Evolutionary conservation across 768 basidiomycete genomes (phyloP).

Genomic region (Leucosporidium creatinivorum): DNA sequence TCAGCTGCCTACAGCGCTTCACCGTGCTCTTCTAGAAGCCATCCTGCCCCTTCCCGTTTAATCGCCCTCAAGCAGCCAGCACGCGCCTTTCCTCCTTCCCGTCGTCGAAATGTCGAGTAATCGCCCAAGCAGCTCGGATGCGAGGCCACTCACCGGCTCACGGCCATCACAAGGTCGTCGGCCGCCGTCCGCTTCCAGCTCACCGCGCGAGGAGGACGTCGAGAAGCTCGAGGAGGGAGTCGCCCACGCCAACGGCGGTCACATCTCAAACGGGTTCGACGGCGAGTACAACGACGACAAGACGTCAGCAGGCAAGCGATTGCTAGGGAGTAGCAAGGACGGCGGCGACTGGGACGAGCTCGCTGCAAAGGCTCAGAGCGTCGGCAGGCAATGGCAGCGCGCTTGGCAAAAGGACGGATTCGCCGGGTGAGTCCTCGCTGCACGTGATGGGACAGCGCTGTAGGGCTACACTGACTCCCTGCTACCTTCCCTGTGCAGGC

Average conservation of each 20-base stretch:
- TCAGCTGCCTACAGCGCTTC: too few relatives aligned
- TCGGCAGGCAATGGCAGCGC: conserved; percentile 5
- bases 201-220: conserved; percentile 17
- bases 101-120: too few relatives aligned
- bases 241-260: background rate
- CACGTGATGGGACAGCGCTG: background rate
- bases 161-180: conserved; percentile 5
- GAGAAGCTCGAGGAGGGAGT: conserved; percentile 14
- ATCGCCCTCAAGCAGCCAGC: too few relatives aligned
- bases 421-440: background rate
- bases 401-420: conserved; percentile 14
- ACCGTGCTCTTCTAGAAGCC: too few relatives aligned
- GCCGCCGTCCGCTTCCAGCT: background rate
- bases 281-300: too few relatives aligned
- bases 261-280: background rate
- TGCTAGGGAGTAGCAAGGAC: too few relatives aligned
- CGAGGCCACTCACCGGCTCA: background rate
- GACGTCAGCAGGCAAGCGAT: too few relatives aligned
- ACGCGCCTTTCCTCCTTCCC: too few relatives aligned
- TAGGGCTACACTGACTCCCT: background rate
- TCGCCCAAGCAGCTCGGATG: too few relatives aligned
- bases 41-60: too few relatives aligned
- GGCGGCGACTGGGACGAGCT: conserved; percentile 7
- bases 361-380: background rate
- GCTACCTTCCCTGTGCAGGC: background rate